phyloP scores from a whole-genome alignment of 2,329 filamentous ascomycete species.

The Aspergillus flavus region DNA sequence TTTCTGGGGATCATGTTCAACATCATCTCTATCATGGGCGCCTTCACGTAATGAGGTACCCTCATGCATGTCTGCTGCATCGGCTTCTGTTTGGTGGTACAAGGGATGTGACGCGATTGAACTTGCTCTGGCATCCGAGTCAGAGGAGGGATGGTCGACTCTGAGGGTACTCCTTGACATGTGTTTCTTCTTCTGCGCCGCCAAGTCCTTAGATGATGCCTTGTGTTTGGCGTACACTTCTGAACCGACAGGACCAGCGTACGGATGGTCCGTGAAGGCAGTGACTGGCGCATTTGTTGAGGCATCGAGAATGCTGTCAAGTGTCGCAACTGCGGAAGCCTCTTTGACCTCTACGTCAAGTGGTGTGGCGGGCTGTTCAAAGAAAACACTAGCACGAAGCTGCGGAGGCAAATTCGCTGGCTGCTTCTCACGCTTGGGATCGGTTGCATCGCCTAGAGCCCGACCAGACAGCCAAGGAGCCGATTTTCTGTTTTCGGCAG shows the following conservation, averaged over 20 bases:
- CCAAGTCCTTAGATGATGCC: constrained; percentile 24
- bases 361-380: constrained; percentile 67
- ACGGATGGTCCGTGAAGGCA: constrained; percentile 88
- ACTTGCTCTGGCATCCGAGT: constrained; percentile 17
- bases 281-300: constrained; percentile 84
- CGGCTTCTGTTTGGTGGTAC: constrained; percentile 22
- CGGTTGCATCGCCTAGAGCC: constrained; percentile 20
- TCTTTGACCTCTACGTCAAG: constrained; percentile 64
- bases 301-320: constrained; percentile 90
- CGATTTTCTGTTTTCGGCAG: constrained; percentile 56
- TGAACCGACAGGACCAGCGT: constrained; percentile 72
- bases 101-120: constrained; percentile 14
- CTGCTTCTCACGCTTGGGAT: constrained; percentile 33
- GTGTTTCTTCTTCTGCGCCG: constrained; percentile 33
- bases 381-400: constrained; percentile 87
- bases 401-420: constrained; percentile 71
- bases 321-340: constrained; percentile 81
- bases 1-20: constrained; percentile 17
- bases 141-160: constrained; percentile 22
- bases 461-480: constrained; percentile 47
- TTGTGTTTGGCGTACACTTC: constrained; percentile 64
- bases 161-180: constrained; percentile 34
- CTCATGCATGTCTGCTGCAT: constrained; percentile 25
- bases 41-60: constrained; percentile 20
- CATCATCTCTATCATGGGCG: constrained; percentile 15